phyloP scores from a whole-genome alignment of 352 stramenopile genomes.

The Pythium biforme region DNA sequence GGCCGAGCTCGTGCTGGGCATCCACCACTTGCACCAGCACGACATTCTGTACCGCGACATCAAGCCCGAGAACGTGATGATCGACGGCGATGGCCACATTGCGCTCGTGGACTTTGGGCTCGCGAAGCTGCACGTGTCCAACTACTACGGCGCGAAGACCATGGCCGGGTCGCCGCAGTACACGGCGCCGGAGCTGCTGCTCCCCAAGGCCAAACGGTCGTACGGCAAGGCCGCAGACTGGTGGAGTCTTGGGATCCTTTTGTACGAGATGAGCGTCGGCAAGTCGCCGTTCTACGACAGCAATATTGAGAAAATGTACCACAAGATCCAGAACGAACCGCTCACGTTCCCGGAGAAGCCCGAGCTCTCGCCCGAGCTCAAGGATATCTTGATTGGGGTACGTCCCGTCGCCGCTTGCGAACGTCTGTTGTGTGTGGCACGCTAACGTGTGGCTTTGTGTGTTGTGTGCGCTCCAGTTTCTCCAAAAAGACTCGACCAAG shows the following conservation, averaged over 20 bases:
- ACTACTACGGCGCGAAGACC: constrained; percentile 87
- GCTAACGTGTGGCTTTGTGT: background rate
- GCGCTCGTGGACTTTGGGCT: constrained; percentile 95
- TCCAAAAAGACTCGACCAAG: constrained; percentile 87
- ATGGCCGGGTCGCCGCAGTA: constrained; percentile 89
- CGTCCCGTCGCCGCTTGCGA: constrained; percentile 23
- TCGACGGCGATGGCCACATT: constrained; percentile 95
- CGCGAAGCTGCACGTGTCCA: constrained; percentile 90
- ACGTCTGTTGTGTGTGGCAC: background rate
- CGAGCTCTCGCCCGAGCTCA: constrained; percentile 63
- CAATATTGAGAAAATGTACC: constrained; percentile 94
- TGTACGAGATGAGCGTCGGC: constrained; percentile 93
- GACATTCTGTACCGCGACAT: constrained; percentile 97
- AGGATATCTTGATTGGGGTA: constrained; percentile 74
- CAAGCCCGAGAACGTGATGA: constrained; percentile 96
- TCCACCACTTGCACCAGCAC: constrained; percentile 92
- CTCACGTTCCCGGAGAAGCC: constrained; percentile 80
- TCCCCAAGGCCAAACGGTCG: constrained; percentile 83
- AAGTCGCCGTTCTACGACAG: constrained; percentile 92
- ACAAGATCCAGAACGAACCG: constrained; percentile 88
- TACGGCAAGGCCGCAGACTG: constrained; percentile 88
- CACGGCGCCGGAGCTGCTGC: constrained; percentile 78
- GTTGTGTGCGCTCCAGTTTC: constrained; percentile 37
- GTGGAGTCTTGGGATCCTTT: constrained; percentile 89
- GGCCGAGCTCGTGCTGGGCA: constrained; percentile 90